These are phyloP conservation scores for Tripterygium wilfordii DNA, from an alignment of 177 flowering plant species.

Conservation along the genomic window DNA sequence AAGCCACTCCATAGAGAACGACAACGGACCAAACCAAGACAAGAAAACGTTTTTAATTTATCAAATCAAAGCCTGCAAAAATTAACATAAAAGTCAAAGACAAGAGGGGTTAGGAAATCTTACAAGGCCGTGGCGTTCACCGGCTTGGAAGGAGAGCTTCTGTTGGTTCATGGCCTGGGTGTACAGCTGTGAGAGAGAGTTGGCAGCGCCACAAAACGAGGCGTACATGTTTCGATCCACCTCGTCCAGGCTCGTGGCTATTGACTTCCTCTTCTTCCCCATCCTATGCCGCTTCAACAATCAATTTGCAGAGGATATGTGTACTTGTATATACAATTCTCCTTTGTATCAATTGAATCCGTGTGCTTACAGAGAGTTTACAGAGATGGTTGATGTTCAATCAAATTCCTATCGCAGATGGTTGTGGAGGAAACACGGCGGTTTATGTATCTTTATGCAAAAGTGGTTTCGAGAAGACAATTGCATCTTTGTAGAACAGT, in stretches of 20 bases:
- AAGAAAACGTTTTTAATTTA: not conserved
- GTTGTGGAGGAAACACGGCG: no score
- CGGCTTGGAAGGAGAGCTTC: conserved; percentile 66
- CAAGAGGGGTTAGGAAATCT: not conserved
- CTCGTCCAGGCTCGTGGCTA: conserved; percentile 66
- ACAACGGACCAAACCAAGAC: not conserved
- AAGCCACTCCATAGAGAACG: not conserved
- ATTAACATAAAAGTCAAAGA: not conserved
- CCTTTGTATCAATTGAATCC: no score
- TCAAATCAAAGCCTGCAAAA: not conserved
- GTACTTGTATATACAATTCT: no score
- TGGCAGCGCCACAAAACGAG: conserved; percentile 72
- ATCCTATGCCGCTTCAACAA: conserved; percentile 27
- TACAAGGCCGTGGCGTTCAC: conserved; percentile 75
- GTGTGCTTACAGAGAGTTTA: no score
- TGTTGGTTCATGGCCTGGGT: conserved; percentile 82
- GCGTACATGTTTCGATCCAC: conserved; percentile 74
- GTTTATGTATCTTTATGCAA: no score
- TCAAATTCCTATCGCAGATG: no score
- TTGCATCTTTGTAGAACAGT: no score
- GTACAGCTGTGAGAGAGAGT: conserved; percentile 77
- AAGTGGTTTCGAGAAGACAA: no score
- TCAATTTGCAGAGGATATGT: no score
- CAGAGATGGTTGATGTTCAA: no score
- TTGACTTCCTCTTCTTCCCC: conserved; percentile 87